These are phyloP conservation scores for Bocquillonia castaneifolia DNA, from an alignment of 441 rosid genomes.

Conservation along the genomic window DNA sequence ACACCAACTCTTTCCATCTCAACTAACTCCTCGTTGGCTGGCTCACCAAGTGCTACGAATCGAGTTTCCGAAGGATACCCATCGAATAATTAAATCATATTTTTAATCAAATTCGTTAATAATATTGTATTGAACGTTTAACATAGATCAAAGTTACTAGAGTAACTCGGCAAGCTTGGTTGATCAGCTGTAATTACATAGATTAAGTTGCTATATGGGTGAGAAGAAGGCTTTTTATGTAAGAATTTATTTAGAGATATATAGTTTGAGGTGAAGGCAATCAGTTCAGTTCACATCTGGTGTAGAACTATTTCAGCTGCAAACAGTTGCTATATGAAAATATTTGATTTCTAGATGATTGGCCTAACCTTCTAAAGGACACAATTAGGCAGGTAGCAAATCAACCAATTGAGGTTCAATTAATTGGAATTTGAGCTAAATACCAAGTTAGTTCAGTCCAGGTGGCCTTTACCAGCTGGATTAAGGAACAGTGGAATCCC, in stretches of 20 bases:
- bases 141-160: slow-evolving; percentile 7
- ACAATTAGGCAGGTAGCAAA: no score
- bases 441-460: no score
- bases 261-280: background rate
- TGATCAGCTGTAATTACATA: slow-evolving; percentile 1
- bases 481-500: no score
- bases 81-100: slow-evolving; percentile 20
- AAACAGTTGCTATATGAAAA: no score
- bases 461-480: no score
- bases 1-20: slow-evolving; percentile 33
- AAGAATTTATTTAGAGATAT: background rate
- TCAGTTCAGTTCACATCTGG: no score
- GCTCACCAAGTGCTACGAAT: slow-evolving; percentile 22
- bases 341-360: no score
- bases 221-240: background rate
- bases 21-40: slow-evolving; percentile 25
- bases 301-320: no score
- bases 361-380: no score
- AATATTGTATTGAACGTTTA: slow-evolving; percentile 2
- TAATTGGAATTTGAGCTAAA: no score
- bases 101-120: background rate
- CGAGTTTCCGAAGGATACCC: slow-evolving; percentile 13
- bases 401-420: no score
- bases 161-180: background rate
- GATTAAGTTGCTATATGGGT: background rate